Evolutionary conservation across 352 stramenopile species (phyloP).

Genomic region (Hyaloperonospora arabidopsidis): DNA sequence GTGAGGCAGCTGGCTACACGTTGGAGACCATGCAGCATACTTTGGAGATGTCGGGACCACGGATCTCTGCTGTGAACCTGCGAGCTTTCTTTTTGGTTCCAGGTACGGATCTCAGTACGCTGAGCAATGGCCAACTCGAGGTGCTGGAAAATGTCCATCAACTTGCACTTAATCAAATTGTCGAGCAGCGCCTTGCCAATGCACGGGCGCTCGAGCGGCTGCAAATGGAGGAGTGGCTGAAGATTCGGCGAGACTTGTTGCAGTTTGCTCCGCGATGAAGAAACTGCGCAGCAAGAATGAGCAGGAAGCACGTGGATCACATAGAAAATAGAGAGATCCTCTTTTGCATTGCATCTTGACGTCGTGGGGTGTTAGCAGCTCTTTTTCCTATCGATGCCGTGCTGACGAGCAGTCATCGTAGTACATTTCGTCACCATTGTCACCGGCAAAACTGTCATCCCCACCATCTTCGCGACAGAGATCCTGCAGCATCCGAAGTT

Average conservation of each 20-base stretch:
- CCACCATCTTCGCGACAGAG: constrained; percentile 36
- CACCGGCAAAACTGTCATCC: constrained; percentile 21
- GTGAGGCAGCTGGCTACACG: constrained; percentile 16
- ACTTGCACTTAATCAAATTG: constrained; percentile 46
- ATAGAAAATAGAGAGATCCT: constrained; percentile 24
- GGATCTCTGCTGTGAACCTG: constrained; percentile 36
- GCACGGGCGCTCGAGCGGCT: constrained; percentile 53
- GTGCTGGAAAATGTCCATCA: constrained; percentile 61
- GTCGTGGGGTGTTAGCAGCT: background rate
- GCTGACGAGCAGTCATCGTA: constrained; percentile 20
- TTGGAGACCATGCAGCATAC: constrained; percentile 43
- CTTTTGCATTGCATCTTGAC: constrained; percentile 21
- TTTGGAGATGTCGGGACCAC: constrained; percentile 33
- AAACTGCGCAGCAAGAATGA: background rate
- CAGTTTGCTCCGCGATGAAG: constrained; percentile 29
- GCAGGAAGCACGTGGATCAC: constrained; percentile 2
- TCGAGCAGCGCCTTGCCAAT: constrained; percentile 49
- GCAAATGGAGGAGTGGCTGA: constrained; percentile 65
- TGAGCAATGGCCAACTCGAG: constrained; percentile 75
- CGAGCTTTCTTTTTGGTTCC: constrained; percentile 43
- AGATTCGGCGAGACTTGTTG: constrained; percentile 56
- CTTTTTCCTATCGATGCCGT: constrained; percentile 5
- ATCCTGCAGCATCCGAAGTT: constrained; percentile 71
- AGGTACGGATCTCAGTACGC: constrained; percentile 32
- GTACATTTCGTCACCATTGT: constrained; percentile 29